Percentiles rank a stretch among this genome's conserved stretches.
These are phyloP conservation scores for Sporisorium exsertum DNA, from an alignment of 1,284 basidiomycete genomes.

Conservation along the genomic window DNA sequence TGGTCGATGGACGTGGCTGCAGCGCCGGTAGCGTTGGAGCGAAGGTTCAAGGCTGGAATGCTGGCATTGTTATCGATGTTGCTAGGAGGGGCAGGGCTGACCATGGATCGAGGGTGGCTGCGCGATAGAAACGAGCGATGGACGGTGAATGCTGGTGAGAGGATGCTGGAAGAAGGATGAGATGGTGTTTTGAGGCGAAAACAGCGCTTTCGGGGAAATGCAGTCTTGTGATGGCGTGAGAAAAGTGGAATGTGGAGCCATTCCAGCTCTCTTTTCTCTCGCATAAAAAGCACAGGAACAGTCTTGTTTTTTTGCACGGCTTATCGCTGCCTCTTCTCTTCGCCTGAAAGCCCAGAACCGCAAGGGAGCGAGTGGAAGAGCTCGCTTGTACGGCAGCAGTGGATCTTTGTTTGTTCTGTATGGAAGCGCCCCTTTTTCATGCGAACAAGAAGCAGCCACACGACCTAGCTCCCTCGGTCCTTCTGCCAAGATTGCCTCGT, in stretches of 20 bases:
- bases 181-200: background rate
- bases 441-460: no score
- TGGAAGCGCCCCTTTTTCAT: no score
- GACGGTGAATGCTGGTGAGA: background rate
- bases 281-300: background rate
- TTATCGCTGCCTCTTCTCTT: background rate
- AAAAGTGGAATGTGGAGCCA: constrained; percentile 14
- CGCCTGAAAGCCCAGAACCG: background rate
- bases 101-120: constrained; percentile 18
- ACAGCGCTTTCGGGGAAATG: constrained; percentile 3
- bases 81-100: constrained; percentile 9
- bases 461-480: no score
- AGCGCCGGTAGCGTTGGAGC: constrained; percentile 7
- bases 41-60: constrained; percentile 21
- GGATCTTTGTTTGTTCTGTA: no score
- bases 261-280: background rate
- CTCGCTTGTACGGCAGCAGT: no score
- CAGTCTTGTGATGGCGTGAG: constrained; percentile 1
- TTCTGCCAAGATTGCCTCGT: no score
- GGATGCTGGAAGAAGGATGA: background rate
- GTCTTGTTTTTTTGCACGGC: background rate
- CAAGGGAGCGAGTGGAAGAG: no score
- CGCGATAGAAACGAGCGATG: background rate
- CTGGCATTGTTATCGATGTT: constrained; percentile 15
- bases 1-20: constrained; percentile 14